phyloP scores from a whole-genome alignment of 495 filamentous ascomycete species.

The Penicillium cinerascens region DNA sequence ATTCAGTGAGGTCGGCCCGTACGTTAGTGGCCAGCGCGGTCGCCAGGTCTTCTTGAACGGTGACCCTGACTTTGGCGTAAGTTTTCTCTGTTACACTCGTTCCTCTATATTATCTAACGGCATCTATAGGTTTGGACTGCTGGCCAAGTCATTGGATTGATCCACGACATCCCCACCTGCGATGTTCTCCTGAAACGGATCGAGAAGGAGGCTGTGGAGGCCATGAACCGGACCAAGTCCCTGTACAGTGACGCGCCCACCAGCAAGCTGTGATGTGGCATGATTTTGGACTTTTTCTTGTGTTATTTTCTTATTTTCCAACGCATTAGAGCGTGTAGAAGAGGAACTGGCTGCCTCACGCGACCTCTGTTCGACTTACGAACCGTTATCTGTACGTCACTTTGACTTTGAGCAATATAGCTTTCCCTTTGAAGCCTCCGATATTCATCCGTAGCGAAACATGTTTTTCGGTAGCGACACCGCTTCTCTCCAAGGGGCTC shows the following conservation, averaged over 20 bases:
- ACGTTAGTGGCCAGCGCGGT: constrained; percentile 88
- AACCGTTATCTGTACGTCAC: too few species aligned
- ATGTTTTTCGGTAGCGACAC: not conserved
- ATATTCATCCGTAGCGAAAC: not conserved
- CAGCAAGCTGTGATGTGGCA: constrained; percentile 37
- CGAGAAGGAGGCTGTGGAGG: constrained; percentile 60
- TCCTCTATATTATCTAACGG: constrained; percentile 2
- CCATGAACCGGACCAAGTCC: constrained; percentile 36
- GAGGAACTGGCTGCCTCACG: not conserved
- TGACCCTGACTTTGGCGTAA: constrained; percentile 84
- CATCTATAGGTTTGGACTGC: constrained; percentile 63
- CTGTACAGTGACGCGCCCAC: constrained; percentile 35
- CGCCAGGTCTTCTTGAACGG: constrained; percentile 89
- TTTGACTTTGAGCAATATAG: not conserved
- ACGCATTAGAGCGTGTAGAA: constrained; percentile 9
- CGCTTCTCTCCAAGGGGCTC: not conserved
- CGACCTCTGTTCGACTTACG: not conserved
- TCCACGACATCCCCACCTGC: constrained; percentile 67
- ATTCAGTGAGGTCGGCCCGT: constrained; percentile 86
- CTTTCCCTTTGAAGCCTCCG: not conserved
- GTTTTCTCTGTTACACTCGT: constrained; percentile 25
- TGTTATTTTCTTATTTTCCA: constrained; percentile 3
- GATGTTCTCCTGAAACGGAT: constrained; percentile 54
- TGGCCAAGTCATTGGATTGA: constrained; percentile 67
- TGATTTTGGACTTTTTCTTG: not conserved